Percentiles rank a stretch among this genome's conserved stretches.
These are phyloP conservation scores for Noccaea bulbosa DNA, from an alignment of 345 rosid genomes.

Conservation along the genomic window DNA sequence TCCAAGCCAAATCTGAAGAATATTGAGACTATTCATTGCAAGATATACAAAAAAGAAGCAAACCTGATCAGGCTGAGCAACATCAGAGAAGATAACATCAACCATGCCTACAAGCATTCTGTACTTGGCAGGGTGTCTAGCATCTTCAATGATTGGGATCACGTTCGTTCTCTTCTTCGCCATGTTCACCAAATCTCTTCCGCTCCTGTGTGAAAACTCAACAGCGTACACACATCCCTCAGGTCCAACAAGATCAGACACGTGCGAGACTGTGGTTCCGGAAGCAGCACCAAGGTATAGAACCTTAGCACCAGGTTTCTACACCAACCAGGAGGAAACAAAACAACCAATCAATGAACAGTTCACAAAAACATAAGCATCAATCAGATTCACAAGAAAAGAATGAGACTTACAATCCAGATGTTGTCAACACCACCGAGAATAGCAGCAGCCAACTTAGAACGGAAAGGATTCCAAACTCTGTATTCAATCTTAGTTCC, in stretches of 20 bases:
- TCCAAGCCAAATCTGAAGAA: neutral
- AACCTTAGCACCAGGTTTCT: slow-evolving; percentile 98
- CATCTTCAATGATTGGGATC: slow-evolving; percentile 97
- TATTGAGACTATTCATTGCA: neutral
- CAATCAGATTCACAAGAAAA: neutral
- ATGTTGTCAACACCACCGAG: slow-evolving; percentile 98
- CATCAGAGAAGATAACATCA: slow-evolving; percentile 98
- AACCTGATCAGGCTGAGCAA: slow-evolving; percentile 99
- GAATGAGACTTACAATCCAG: slow-evolving; percentile 68
- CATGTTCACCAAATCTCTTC: slow-evolving; percentile 98
- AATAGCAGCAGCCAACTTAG: slow-evolving; percentile 95
- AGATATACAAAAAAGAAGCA: slow-evolving; percentile 24
- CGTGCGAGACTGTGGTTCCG: slow-evolving; percentile 99
- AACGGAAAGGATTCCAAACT: slow-evolving; percentile 97
- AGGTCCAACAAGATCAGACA: slow-evolving; percentile 95
- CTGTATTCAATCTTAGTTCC: slow-evolving; percentile 93
- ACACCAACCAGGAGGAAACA: neutral
- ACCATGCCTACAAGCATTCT: slow-evolving; percentile 99
- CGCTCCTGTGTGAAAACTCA: slow-evolving; percentile 97
- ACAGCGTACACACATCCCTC: slow-evolving; percentile 92
- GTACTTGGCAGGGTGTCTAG: slow-evolving; percentile 96
- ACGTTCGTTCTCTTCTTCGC: slow-evolving; percentile 95
- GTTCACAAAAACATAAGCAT: neutral
- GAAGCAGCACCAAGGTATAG: slow-evolving; percentile 99
- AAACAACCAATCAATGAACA: neutral